phyloP scores from a whole-genome alignment of 768 basidiomycete species.

The Russula virescens region DNA sequence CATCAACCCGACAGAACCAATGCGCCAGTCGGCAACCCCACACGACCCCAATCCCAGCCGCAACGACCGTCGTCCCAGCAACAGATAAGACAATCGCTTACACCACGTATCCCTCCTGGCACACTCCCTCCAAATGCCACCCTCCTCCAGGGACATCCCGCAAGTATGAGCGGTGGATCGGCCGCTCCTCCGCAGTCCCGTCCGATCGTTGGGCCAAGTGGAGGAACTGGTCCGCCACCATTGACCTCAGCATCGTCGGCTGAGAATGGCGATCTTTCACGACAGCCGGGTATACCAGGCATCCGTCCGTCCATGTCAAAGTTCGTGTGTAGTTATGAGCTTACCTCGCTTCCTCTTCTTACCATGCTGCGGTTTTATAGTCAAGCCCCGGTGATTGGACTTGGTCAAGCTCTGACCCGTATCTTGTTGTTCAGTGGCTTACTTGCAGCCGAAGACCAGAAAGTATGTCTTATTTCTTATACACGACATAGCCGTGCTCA shows the following conservation, averaged over 20 bases:
- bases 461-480: conserved; percentile 33
- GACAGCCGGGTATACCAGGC: conserved; percentile 11
- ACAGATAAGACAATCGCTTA: conserved; percentile 41
- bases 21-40: conserved; percentile 25
- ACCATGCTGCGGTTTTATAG: not conserved
- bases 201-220: not conserved
- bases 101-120: conserved; percentile 39
- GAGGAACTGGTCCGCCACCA: conserved; percentile 9
- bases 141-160: conserved; percentile 24
- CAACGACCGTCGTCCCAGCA: conserved; percentile 36
- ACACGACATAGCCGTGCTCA: not conserved
- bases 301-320: conserved; percentile 9
- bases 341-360: not conserved
- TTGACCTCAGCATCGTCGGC: conserved; percentile 12
- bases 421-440: conserved; percentile 66
- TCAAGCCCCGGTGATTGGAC: conserved; percentile 33
- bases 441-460: conserved; percentile 48
- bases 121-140: conserved; percentile 32
- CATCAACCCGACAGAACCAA: conserved; percentile 8
- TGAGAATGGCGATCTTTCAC: conserved; percentile 16
- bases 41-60: conserved; percentile 28
- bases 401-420: conserved; percentile 59
- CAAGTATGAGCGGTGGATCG: conserved; percentile 18
- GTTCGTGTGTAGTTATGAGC: conserved; percentile 5
- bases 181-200: conserved; percentile 15